A percentile compares a stretch with the other conserved stretches of the same genome.
phyloP scores from a whole-genome alignment of 192 early-diverging fungal genomes.

The Umbelopsis ramanniana region DNA sequence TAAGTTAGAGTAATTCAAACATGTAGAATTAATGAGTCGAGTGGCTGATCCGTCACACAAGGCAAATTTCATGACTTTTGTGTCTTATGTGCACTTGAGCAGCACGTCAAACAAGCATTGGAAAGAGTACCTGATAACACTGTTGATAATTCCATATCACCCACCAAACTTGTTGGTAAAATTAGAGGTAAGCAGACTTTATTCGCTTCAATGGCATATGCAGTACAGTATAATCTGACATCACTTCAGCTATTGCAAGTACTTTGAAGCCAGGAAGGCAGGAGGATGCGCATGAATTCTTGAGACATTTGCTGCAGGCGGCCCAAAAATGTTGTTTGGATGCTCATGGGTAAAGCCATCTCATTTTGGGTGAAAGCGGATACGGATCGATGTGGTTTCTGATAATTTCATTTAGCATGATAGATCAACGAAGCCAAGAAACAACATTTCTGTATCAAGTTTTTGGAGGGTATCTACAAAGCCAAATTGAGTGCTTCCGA shows the following conservation, averaged over 20 bases:
- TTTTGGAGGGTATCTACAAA: constrained; percentile 85
- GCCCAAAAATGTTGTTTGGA: constrained; percentile 67
- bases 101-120: constrained; percentile 65
- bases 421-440: constrained; percentile 74
- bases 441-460: constrained; percentile 80
- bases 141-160: constrained; percentile 56
- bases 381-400: background rate
- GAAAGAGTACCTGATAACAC: constrained; percentile 44
- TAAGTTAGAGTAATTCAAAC: constrained; percentile 33
- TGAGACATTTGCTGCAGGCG: constrained; percentile 67
- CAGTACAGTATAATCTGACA: background rate
- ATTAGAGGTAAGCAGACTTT: constrained; percentile 31
- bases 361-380: background rate
- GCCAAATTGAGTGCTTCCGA: constrained; percentile 71
- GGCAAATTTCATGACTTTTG: constrained; percentile 63
- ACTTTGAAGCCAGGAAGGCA: constrained; percentile 80
- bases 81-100: constrained; percentile 77
- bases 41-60: background rate
- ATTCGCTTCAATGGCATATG: background rate
- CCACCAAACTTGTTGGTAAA: constrained; percentile 62
- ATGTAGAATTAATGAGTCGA: background rate
- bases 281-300: constrained; percentile 87
- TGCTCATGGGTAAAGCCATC: constrained; percentile 43
- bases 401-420: constrained; percentile 43
- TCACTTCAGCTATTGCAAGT: constrained; percentile 60